Conservation (phyloP, 805 yeast species). For the Kodamaea nitidulidarum region DNA sequence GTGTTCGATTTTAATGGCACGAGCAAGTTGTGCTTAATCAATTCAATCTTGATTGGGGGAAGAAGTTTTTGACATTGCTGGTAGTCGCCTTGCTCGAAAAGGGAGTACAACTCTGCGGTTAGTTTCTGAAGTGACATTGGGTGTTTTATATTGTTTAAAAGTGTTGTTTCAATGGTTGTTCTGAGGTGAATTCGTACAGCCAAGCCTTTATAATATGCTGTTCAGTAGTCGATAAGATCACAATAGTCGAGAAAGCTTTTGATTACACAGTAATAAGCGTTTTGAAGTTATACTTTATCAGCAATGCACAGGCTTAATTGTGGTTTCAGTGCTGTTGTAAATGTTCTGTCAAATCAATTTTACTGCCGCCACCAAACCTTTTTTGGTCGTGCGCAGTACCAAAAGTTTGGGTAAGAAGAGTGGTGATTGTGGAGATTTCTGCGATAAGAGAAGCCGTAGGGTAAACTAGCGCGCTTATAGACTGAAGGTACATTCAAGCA, state of each 20-base stretch:
- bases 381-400: neutral
- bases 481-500: no score
- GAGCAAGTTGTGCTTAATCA: slow-evolving; percentile 72
- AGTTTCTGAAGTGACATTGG: slow-evolving; percentile 61
- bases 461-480: no score
- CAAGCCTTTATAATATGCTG: no score
- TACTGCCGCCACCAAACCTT: slow-evolving; percentile 1
- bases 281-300: no score
- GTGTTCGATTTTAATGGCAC: slow-evolving; percentile 50
- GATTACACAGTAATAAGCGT: no score
- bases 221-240: no score
- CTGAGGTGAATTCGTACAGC: no score
- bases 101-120: slow-evolving; percentile 62
- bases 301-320: neutral
- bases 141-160: no score
- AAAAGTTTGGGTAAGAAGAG: neutral
- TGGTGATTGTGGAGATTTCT: neutral
- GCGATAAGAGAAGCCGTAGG: neutral
- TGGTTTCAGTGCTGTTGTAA: neutral
- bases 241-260: no score
- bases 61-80: slow-evolving; percentile 56
- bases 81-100: slow-evolving; percentile 62
- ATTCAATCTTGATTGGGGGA: slow-evolving; percentile 70
- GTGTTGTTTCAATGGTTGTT: no score
- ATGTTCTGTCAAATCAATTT: no score